phyloP scores from a whole-genome alignment of 2,329 filamentous ascomycete genomes.

The Aspergillus sp. region DNA sequence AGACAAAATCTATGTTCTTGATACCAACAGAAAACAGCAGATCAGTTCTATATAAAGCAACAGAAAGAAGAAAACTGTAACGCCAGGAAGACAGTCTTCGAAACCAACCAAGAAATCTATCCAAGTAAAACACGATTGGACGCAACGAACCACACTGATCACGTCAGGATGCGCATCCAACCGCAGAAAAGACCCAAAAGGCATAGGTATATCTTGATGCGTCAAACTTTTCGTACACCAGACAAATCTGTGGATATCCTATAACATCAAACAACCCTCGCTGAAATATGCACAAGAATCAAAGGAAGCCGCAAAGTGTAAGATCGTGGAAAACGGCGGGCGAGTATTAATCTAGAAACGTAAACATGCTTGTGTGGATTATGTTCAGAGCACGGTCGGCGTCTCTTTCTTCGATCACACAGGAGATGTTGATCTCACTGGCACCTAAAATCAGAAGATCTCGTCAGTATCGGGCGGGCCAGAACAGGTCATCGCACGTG shows the following conservation, averaged over 20 bases:
- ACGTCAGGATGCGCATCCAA: no score
- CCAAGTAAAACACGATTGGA: no score
- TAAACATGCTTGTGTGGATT: conserved; percentile 94
- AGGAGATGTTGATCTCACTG: conserved; percentile 98
- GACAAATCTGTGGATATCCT: conserved; percentile 15
- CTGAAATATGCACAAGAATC: background rate
- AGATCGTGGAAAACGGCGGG: background rate
- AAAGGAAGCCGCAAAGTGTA: background rate
- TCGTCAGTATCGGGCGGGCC: conserved; percentile 11
- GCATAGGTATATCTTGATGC: background rate
- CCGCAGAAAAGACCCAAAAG: background rate
- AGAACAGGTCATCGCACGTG: conserved; percentile 3
- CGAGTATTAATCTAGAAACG: conserved; percentile 72
- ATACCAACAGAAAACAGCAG: no score
- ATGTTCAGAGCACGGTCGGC: conserved; percentile 94
- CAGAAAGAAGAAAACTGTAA: no score
- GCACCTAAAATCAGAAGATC: conserved; percentile 60
- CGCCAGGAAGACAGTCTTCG: no score
- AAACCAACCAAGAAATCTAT: no score
- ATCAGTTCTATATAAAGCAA: no score
- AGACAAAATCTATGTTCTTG: no score
- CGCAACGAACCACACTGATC: no score
- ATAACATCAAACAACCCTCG: conserved; percentile 11
- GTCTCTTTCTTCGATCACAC: conserved; percentile 88
- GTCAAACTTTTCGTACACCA: conserved; percentile 5